These are phyloP conservation scores for Globisporangium acanthophoron DNA, from an alignment of 352 stramenopile genomes.

Conservation along the genomic window DNA sequence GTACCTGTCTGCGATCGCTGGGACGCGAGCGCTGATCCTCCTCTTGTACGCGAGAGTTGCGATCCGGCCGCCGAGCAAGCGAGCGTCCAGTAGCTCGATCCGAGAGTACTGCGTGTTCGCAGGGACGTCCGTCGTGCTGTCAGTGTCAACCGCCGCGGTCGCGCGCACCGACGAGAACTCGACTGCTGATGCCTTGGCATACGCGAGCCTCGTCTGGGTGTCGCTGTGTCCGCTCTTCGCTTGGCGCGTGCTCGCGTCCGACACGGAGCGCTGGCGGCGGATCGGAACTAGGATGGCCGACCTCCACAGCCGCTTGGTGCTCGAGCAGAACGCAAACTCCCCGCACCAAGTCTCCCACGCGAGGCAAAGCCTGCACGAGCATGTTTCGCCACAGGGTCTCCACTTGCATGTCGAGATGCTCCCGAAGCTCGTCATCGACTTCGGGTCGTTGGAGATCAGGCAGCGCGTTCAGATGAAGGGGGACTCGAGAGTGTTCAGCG, in stretches of 20 bases:
- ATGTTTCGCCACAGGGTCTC: constrained; percentile 33
- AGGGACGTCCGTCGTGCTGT: constrained; percentile 14
- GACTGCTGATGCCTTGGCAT: neutral
- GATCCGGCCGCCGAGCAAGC: constrained; percentile 3
- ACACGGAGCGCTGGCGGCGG: constrained; percentile 43
- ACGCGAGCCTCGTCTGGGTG: constrained; percentile 14
- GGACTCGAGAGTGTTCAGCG: constrained; percentile 40
- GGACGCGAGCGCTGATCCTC: neutral
- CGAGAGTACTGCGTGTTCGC: constrained; percentile 9
- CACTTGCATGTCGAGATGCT: constrained; percentile 62
- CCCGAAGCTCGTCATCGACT: constrained; percentile 59
- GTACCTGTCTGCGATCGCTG: neutral
- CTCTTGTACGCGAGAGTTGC: constrained; percentile 25
- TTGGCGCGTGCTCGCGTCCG: constrained; percentile 46
- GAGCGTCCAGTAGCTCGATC: constrained; percentile 1
- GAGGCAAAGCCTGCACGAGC: constrained; percentile 19
- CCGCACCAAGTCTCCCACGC: constrained; percentile 16
- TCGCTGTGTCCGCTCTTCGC: constrained; percentile 29
- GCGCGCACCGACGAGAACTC: neutral
- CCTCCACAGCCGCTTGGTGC: neutral
- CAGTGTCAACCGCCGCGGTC: constrained; percentile 9
- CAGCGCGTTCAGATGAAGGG: constrained; percentile 34
- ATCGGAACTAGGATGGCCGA: constrained; percentile 12
- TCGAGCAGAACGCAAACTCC: neutral
- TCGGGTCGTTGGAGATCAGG: constrained; percentile 46